Conservation (phyloP, 2,329 filamentous ascomycete species). For the Macroventuria anomochaeta region DNA sequence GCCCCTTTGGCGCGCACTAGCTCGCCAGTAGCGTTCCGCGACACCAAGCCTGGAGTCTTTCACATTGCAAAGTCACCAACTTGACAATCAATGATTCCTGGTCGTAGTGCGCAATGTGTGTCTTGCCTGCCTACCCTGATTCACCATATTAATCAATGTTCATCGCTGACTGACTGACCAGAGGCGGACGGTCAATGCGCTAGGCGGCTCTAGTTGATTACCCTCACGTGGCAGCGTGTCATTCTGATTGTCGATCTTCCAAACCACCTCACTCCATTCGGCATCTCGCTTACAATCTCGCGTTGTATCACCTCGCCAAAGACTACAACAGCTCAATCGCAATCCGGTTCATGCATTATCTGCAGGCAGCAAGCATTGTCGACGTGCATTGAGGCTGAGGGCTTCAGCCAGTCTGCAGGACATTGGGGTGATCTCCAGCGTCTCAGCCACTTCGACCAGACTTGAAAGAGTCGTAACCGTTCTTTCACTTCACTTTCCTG, state of each 20-base stretch:
- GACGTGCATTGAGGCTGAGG: conserved; percentile 2
- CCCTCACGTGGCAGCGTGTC: conserved; percentile 18
- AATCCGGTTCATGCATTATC: conserved; percentile 11
- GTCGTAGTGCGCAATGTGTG: not conserved
- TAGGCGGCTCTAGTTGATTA: conserved; percentile 5
- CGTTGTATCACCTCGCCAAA: conserved; percentile 17
- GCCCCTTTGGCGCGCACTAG: conserved; percentile 8
- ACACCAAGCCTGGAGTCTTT: not conserved
- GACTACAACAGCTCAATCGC: not conserved
- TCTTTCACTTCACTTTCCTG: conserved; percentile 1
- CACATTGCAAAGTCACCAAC: not conserved
- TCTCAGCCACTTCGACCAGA: not conserved
- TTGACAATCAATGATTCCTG: too few species aligned
- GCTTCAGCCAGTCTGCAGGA: not conserved
- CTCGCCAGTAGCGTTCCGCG: conserved; percentile 2
- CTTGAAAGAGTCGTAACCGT: not conserved
- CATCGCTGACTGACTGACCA: not conserved
- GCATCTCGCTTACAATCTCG: conserved; percentile 18
- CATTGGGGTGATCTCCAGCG: not conserved
- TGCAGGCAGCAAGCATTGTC: conserved; percentile 15
- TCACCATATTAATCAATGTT: not conserved
- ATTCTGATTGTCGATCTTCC: conserved; percentile 14
- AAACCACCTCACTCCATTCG: conserved; percentile 18
- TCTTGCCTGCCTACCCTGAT: not conserved
- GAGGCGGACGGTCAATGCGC: conserved; percentile 2